Conservation (phyloP, 2,329 filamentous ascomycete genomes). For the Lachnellula subtilissima region DNA sequence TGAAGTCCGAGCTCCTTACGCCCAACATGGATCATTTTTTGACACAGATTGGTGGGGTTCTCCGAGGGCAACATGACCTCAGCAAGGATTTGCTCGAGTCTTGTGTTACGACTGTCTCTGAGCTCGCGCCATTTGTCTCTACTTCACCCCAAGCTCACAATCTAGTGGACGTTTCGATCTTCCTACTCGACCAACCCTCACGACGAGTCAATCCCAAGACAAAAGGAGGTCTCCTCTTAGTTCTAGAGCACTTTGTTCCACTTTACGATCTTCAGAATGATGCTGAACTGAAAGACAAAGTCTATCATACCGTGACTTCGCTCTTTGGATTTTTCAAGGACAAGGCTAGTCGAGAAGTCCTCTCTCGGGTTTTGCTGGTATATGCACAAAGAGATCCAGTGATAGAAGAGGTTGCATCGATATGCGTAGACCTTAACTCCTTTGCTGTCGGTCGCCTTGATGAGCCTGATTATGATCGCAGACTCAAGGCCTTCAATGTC, state of each 20-base stretch:
- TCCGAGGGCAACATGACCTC: constrained; percentile 52
- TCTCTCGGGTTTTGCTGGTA: constrained; percentile 68
- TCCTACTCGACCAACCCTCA: constrained; percentile 78
- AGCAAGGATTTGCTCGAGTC: constrained; percentile 73
- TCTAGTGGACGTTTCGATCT: constrained; percentile 74
- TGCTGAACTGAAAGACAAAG: constrained; percentile 52
- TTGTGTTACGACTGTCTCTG: constrained; percentile 74
- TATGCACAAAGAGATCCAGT: constrained; percentile 61
- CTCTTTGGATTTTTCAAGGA: constrained; percentile 92
- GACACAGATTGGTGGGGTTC: constrained; percentile 61
- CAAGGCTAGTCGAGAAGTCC: constrained; percentile 64
- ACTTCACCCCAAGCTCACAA: constrained; percentile 66
- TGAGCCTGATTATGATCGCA: constrained; percentile 81
- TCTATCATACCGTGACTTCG: constrained; percentile 71
- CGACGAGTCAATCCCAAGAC: constrained; percentile 76
- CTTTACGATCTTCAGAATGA: constrained; percentile 55
- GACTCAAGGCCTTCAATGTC: constrained; percentile 68
- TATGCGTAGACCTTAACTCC: constrained; percentile 79
- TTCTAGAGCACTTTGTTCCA: constrained; percentile 75
- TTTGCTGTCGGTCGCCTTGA: constrained; percentile 68
- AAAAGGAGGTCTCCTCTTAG: constrained; percentile 74
- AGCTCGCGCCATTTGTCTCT: constrained; percentile 66
- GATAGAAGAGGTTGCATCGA: constrained; percentile 56
- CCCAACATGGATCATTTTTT: constrained; percentile 57
- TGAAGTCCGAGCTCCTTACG: constrained; percentile 51